phyloP scores from a whole-genome alignment of 1,284 basidiomycete genomes.

The Serendipita sp. region DNA sequence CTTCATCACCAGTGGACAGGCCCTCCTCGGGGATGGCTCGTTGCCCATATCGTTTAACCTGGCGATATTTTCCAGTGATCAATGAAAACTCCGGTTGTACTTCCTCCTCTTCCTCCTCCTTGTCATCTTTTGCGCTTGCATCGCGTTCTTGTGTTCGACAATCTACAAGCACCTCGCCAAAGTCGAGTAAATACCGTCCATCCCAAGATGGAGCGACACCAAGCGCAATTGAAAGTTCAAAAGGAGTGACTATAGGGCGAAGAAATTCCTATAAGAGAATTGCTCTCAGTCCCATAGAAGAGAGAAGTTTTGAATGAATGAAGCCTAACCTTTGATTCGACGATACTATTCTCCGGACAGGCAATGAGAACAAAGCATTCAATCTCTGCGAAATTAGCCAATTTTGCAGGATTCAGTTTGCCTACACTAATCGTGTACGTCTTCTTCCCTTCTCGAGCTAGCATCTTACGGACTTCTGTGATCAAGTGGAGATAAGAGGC shows the following conservation, averaged over 20 bases:
- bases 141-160: constrained; percentile 18
- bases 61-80: constrained; percentile 74
- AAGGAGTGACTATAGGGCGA: constrained; percentile 87
- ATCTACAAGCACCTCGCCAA: constrained; percentile 45
- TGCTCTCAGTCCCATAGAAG: neutral
- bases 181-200: constrained; percentile 70
- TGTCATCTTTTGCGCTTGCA: constrained; percentile 11
- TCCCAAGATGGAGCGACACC: constrained; percentile 56
- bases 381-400: constrained; percentile 93
- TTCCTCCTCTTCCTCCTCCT: constrained; percentile 17
- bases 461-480: constrained; percentile 52
- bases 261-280: constrained; percentile 58
- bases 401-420: constrained; percentile 87
- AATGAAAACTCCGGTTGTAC: constrained; percentile 67
- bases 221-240: constrained; percentile 78
- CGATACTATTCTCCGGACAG: constrained; percentile 84
- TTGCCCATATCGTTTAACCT: constrained; percentile 50
- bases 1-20: constrained; percentile 9
- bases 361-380: constrained; percentile 93
- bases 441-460: constrained; percentile 62
- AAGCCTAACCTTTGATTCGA: constrained; percentile 58
- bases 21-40: neutral
- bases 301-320: constrained; percentile 3
- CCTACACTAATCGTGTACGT: constrained; percentile 93
- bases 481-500: constrained; percentile 76